Conservation (phyloP, 345 rosid genomes). For the Gynandropsis gynandra region DNA sequence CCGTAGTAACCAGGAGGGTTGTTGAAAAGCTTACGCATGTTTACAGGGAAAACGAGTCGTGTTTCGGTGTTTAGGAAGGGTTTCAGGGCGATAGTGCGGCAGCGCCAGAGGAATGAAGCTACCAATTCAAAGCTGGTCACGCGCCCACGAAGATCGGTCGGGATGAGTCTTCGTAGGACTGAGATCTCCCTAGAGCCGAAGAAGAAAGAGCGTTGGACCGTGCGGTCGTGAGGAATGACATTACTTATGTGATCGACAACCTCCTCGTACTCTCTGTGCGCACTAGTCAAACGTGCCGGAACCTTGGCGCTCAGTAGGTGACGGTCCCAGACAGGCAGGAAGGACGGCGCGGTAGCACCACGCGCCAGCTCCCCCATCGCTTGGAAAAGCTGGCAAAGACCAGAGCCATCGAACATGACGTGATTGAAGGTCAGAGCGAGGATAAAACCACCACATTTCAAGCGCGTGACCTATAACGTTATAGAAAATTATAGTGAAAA, state of each 20-base stretch:
- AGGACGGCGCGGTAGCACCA: slow-evolving; percentile 30
- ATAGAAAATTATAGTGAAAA: not conserved
- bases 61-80: slow-evolving; percentile 23
- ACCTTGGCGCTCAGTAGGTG: slow-evolving; percentile 30
- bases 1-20: slow-evolving; percentile 36
- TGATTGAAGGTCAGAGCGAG: slow-evolving; percentile 43
- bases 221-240: slow-evolving; percentile 9
- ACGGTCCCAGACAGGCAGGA: slow-evolving; percentile 43
- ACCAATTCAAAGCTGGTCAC: slow-evolving; percentile 24
- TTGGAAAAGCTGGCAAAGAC: slow-evolving; percentile 33
- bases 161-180: slow-evolving; percentile 23
- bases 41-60: slow-evolving; percentile 25
- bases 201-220: slow-evolving; percentile 24
- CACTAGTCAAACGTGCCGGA: slow-evolving; percentile 32
- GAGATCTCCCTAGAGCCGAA: slow-evolving; percentile 23
- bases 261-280: slow-evolving; percentile 43
- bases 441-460: slow-evolving; percentile 40
- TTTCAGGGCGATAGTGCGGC: slow-evolving; percentile 26
- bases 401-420: slow-evolving; percentile 40
- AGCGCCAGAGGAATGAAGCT: slow-evolving; percentile 33
- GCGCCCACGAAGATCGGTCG: slow-evolving; percentile 6
- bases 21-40: slow-evolving; percentile 21
- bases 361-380: slow-evolving; percentile 42
- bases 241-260: slow-evolving; percentile 24
- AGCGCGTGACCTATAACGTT: slow-evolving; percentile 35